Evolutionary conservation across 106 monocot species (phyloP).

Genomic region (Dendrobium huoshanense): DNA sequence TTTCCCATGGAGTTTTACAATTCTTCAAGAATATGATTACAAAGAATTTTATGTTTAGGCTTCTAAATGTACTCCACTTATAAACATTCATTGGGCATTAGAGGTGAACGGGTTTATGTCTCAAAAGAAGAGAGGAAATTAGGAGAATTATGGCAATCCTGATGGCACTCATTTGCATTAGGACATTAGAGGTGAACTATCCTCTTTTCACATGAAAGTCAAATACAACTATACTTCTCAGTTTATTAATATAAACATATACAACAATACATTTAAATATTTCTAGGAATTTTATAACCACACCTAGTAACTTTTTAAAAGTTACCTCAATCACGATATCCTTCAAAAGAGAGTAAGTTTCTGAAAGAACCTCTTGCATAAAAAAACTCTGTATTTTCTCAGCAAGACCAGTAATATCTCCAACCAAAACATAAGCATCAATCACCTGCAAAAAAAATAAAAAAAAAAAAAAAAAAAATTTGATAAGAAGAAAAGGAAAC

Average conservation of each 20-base stretch:
- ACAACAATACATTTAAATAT: not conserved
- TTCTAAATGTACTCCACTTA: not conserved
- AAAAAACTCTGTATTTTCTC: conserved; percentile 98
- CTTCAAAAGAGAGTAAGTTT: conserved; percentile 76
- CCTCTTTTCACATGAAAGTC: not conserved
- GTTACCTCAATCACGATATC: conserved; percentile 77
- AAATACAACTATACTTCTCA: not conserved
- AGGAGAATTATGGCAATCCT: not conserved
- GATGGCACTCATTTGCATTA: not conserved
- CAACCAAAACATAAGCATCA: conserved; percentile 95
- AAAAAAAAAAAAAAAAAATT: conserved; percentile 18
- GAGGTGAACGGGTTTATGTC: not conserved
- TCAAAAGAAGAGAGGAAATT: not conserved
- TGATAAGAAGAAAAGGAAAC: not conserved
- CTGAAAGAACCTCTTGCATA: conserved; percentile 93
- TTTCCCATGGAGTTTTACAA: not conserved
- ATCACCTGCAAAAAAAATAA: conserved; percentile 51
- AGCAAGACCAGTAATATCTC: conserved; percentile 80
- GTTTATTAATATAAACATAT: not conserved
- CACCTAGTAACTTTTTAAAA: not conserved
- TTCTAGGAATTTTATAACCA: not conserved
- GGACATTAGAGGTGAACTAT: not conserved
- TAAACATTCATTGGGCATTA: not conserved
- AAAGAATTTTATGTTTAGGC: not conserved
- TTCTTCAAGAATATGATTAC: not conserved